Evolutionary conservation across 177 flowering plant genomes (phyloP), one percentile per base, ranked within the genome.

Genomic region (Vitis hybrid): DNA sequence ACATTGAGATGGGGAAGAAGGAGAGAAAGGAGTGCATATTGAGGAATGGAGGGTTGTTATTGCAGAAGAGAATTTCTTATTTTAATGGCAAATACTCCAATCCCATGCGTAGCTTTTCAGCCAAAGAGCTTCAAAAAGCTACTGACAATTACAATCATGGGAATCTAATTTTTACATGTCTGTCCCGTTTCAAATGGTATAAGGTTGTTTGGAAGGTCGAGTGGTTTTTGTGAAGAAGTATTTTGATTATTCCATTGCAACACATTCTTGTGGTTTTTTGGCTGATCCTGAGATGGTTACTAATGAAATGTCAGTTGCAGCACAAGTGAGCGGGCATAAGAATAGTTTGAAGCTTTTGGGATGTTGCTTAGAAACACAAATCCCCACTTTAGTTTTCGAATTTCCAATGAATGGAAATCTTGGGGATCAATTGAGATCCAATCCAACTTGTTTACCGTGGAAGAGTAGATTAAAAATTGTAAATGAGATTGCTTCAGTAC

Each of bases 301-400:
- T 39, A 70, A 39, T 31, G 22, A 39, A 10, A 70, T 70, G 2
- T 50, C n/a, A 3, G 26, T 15, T 6, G 60, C 19, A 3, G 11
- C 56, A 11, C 33, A 55, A 5, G 61, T 75, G 62, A 51, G 60
- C 45, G 45, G 33, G 18, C 74, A 71, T 39, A 55, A 20, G 51
- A 75, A 71, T 50, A 56, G 51, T 57, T 33, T 75, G 55, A 70
- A 66, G 64, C 56, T 75, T 45, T 10, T 70, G 15, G 78, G 78
- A 10, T 70, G 71, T 53, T 66, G 74, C 61, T 29, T 75, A 2
- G 74, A 75, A 5, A 70, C 70, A 12, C 10, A 69, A 11, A 10
- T 19, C 22, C 73, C 73, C 3, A 70, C 55, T 15, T 19, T 60
- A 10, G 73, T 74, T 1, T 60, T 10, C 33, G 77, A 74, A 31